Percentiles rank a stretch among this genome's conserved stretches.
These are phyloP conservation scores for Ceratocystis ficicola DNA, from an alignment of 2,329 filamentous ascomycete genomes.

Conservation along the genomic window DNA sequence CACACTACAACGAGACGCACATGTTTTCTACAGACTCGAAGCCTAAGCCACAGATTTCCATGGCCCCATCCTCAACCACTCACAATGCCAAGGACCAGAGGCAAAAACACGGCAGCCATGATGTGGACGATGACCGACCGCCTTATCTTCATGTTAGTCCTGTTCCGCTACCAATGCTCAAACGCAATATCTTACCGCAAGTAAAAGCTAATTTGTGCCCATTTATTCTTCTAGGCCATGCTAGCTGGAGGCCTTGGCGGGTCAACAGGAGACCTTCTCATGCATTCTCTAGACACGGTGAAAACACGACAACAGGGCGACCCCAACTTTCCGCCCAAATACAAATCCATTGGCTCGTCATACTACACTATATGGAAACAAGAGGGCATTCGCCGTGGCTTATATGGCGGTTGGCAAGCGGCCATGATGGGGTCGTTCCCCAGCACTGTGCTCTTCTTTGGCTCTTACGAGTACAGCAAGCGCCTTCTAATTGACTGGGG, in stretches of 20 bases:
- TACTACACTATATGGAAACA: slow-evolving; percentile 90
- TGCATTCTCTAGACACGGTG: slow-evolving; percentile 97
- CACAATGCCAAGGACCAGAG: slow-evolving; percentile 15
- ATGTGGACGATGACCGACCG: slow-evolving; percentile 35
- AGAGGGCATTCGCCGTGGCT: slow-evolving; percentile 70
- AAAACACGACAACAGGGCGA: slow-evolving; percentile 97
- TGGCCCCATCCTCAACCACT: slow-evolving; percentile 12
- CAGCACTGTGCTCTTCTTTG: slow-evolving; percentile 90
- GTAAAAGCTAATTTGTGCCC: too few relatives aligned
- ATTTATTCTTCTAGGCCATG: slow-evolving; percentile 55
- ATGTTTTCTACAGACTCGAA: slow-evolving; percentile 3
- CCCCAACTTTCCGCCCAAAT: slow-evolving; percentile 82
- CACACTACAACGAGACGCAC: neutral
- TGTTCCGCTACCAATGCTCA: neutral
- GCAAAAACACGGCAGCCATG: slow-evolving; percentile 24
- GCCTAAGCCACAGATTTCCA: slow-evolving; percentile 5
- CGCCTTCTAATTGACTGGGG: slow-evolving; percentile 74
- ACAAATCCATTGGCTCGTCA: slow-evolving; percentile 76
- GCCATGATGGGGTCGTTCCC: slow-evolving; percentile 87
- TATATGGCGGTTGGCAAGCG: slow-evolving; percentile 89
- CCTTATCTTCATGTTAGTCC: slow-evolving; percentile 35
- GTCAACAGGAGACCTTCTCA: slow-evolving; percentile 87
- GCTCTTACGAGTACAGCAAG: slow-evolving; percentile 92
- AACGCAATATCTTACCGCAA: too few relatives aligned
- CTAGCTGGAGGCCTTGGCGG: slow-evolving; percentile 87